These are phyloP conservation scores for Xylaria sp. DNA, from an alignment of 2,329 filamentous ascomycete genomes.

Conservation along the genomic window DNA sequence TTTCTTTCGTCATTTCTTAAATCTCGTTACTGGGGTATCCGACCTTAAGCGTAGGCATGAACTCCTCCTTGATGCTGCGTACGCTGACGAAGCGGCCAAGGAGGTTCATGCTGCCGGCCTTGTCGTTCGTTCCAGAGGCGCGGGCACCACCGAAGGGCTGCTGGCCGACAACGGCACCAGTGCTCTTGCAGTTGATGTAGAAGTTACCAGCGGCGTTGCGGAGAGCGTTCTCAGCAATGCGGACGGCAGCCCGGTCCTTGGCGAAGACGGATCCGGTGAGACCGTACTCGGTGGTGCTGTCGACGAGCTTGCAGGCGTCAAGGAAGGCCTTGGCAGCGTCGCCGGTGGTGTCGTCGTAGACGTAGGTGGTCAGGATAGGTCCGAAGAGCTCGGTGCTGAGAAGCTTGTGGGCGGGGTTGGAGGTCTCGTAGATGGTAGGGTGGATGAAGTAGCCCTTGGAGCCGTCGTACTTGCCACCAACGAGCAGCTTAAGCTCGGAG, in stretches of 20 bases:
- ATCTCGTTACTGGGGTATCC: slow-evolving; percentile 67
- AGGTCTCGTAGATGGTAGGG: slow-evolving; percentile 75
- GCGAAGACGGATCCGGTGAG: slow-evolving; percentile 75
- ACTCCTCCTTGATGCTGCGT: slow-evolving; percentile 71
- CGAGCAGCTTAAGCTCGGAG: slow-evolving; percentile 63
- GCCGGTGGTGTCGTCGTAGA: slow-evolving; percentile 64
- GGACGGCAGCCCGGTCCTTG: slow-evolving; percentile 58
- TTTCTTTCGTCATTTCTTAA: slow-evolving; percentile 29
- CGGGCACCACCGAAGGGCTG: slow-evolving; percentile 66
- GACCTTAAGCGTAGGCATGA: slow-evolving; percentile 56
- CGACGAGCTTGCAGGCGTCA: slow-evolving; percentile 57
- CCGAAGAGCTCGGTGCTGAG: slow-evolving; percentile 72
- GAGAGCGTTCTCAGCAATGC: slow-evolving; percentile 64
- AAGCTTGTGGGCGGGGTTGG: slow-evolving; percentile 67
- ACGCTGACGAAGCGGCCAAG: slow-evolving; percentile 62
- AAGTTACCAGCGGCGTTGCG: slow-evolving; percentile 75
- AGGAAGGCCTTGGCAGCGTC: slow-evolving; percentile 51
- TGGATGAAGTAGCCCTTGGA: slow-evolving; percentile 77
- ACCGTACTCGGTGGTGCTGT: slow-evolving; percentile 69
- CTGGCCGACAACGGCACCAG: slow-evolving; percentile 66
- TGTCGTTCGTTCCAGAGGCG: slow-evolving; percentile 67
- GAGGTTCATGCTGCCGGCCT: slow-evolving; percentile 61
- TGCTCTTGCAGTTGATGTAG: slow-evolving; percentile 81
- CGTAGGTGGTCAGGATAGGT: slow-evolving; percentile 49
- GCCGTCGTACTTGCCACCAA: slow-evolving; percentile 71